Conservation (phyloP, 371 early-diverging fungal genomes). For the Rhizopus stolonifer region DNA sequence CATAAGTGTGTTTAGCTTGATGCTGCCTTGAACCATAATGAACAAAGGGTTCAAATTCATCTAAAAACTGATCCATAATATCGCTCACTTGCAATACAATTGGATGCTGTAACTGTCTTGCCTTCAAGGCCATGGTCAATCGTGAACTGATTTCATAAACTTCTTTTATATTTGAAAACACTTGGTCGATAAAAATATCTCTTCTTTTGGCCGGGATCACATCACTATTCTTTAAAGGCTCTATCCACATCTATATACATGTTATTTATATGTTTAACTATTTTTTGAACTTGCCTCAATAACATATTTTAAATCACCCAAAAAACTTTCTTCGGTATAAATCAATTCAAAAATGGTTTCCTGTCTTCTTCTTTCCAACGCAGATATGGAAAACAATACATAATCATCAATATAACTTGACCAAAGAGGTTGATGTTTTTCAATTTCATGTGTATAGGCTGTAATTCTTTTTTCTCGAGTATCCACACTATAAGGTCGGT, state of each 20-base stretch:
- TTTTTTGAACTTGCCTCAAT: constrained; percentile 11
- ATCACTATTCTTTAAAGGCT: constrained; percentile 66
- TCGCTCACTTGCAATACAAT: constrained; percentile 87
- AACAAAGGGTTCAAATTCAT: constrained; percentile 76
- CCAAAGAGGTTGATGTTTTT: constrained; percentile 48
- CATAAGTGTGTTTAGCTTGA: constrained; percentile 59
- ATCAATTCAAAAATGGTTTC: constrained; percentile 90
- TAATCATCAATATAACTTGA: constrained; percentile 64
- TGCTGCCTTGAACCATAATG: constrained; percentile 87
- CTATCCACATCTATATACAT: constrained; percentile 65
- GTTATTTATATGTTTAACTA: not conserved
- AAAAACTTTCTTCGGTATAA: constrained; percentile 84
- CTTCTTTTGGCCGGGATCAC: constrained; percentile 64
- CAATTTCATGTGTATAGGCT: constrained; percentile 16
- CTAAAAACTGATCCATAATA: constrained; percentile 71
- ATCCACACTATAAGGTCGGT: constrained; percentile 18
- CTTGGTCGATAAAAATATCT: constrained; percentile 69
- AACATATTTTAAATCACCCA: constrained; percentile 59
- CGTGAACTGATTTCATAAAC: constrained; percentile 71
- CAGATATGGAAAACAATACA: constrained; percentile 67
- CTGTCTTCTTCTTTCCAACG: constrained; percentile 77
- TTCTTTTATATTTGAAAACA: constrained; percentile 81
- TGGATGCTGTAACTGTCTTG: constrained; percentile 71
- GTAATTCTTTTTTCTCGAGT: constrained; percentile 25
- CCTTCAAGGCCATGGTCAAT: constrained; percentile 65